phyloP scores from a whole-genome alignment of 2,329 filamentous ascomycete genomes.

The Claviceps capensis region DNA sequence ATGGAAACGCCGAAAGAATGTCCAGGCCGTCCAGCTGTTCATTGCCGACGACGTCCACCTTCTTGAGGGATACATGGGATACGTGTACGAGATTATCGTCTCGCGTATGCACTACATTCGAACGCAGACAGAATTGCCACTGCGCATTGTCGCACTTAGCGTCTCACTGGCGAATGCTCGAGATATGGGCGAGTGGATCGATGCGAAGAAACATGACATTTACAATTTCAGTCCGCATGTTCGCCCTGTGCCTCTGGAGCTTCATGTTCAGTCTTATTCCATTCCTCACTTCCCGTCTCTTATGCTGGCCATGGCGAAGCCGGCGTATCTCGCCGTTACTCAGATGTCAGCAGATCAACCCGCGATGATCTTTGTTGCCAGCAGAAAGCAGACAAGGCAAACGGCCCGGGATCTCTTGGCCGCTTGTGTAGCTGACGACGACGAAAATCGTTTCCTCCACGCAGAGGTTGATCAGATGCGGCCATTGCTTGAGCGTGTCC shows the following conservation, averaged over 20 bases:
- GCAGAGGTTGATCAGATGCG: slow-evolving; percentile 69
- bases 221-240: slow-evolving; percentile 96
- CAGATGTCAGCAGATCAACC: slow-evolving; percentile 84
- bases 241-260: slow-evolving; percentile 75
- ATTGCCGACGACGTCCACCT: slow-evolving; percentile 94
- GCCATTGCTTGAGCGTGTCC: slow-evolving; percentile 68
- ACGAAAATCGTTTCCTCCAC: slow-evolving; percentile 89
- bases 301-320: slow-evolving; percentile 97
- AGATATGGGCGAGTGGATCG: slow-evolving; percentile 95
- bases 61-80: slow-evolving; percentile 73
- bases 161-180: slow-evolving; percentile 87
- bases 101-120: slow-evolving; percentile 96
- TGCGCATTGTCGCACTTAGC: slow-evolving; percentile 80
- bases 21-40: slow-evolving; percentile 79
- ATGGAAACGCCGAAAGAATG: slow-evolving; percentile 93
- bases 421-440: slow-evolving; percentile 76
- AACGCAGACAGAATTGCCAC: slow-evolving; percentile 67
- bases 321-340: slow-evolving; percentile 76
- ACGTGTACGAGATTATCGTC: slow-evolving; percentile 92
- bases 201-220: slow-evolving; percentile 92
- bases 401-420: slow-evolving; percentile 78
- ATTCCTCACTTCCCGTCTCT: slow-evolving; percentile 95
- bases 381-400: slow-evolving; percentile 77
- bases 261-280: slow-evolving; percentile 89
- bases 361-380: slow-evolving; percentile 83